Percentiles rank a stretch among this genome's conserved stretches.
These are phyloP conservation scores for Hyaloperonospora brassicae DNA, from an alignment of 352 stramenopile species.

Conservation along the genomic window DNA sequence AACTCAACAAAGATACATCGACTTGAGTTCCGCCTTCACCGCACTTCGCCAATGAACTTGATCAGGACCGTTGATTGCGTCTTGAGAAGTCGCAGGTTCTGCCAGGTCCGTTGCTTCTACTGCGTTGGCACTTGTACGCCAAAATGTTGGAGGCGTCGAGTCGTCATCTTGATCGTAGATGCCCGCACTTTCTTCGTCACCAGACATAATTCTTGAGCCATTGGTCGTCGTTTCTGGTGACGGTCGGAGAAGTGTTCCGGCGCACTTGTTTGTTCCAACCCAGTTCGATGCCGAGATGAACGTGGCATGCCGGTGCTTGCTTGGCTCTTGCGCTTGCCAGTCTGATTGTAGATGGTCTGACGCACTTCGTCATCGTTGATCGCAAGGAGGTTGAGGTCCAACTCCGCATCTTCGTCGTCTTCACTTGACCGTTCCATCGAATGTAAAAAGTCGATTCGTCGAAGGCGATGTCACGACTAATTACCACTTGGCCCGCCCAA, in stretches of 20 bases:
- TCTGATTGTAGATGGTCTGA: neutral
- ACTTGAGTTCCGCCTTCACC: neutral
- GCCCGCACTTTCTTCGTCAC: neutral
- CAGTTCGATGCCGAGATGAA: no score
- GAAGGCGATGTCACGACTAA: neutral
- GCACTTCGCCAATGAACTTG: no score
- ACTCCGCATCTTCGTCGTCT: conserved; percentile 2
- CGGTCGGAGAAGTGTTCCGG: neutral
- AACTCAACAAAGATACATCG: neutral
- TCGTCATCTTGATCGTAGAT: conserved; percentile 2
- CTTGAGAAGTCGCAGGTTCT: no score
- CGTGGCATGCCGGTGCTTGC: no score
- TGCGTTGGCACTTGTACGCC: neutral
- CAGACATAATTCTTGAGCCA: neutral
- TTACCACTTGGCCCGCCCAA: neutral
- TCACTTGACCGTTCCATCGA: neutral
- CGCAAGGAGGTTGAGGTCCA: neutral
- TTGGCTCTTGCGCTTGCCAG: no score
- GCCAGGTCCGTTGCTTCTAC: neutral
- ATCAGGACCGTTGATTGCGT: no score
- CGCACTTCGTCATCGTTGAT: conserved; percentile 1
- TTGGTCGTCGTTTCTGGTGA: neutral
- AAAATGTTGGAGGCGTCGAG: conserved; percentile 2
- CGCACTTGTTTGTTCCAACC: neutral
- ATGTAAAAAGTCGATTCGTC: neutral